Conservation (phyloP, 2,329 filamentous ascomycete species). For the Xylariaceae sp. region DNA sequence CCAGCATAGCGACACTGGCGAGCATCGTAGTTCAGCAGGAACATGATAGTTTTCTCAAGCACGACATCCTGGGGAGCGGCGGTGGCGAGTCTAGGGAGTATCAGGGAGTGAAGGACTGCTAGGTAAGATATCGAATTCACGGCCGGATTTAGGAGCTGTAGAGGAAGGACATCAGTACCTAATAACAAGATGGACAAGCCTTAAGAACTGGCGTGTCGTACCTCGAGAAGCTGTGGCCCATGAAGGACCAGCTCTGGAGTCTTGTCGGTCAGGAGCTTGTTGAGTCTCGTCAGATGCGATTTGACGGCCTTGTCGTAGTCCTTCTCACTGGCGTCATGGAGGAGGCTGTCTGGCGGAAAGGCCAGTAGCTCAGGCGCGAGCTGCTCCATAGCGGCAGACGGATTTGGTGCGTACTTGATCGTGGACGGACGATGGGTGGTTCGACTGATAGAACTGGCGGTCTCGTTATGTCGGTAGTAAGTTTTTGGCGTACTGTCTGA, state of each 20-base stretch:
- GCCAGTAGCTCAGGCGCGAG: conserved; percentile 34
- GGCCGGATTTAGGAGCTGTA: conserved; percentile 42
- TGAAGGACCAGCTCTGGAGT: conserved; percentile 28
- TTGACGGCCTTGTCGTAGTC: conserved; percentile 37
- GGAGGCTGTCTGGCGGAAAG: conserved; percentile 33
- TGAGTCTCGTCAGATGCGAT: conserved; percentile 34
- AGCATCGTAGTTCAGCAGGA: conserved; percentile 45
- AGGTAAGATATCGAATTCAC: conserved; percentile 50
- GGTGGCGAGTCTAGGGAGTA: conserved; percentile 30
- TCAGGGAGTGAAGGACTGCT: conserved; percentile 38
- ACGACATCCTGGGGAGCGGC: conserved; percentile 24
- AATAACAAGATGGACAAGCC: no score
- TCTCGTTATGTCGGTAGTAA: no score
- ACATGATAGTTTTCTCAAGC: conserved; percentile 38
- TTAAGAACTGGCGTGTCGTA: no score
- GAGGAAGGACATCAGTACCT: not conserved
- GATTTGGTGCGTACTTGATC: not conserved
- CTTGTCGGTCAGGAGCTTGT: conserved; percentile 32
- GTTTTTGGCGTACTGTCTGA: no score
- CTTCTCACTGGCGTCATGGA: conserved; percentile 21
- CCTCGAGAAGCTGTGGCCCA: conserved; percentile 38
- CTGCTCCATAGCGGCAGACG: conserved; percentile 31
- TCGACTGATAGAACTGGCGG: no score
- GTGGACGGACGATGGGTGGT: not conserved
- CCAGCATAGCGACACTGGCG: conserved; percentile 50